These are phyloP conservation scores for Phyllosticta capitalensis DNA, from an alignment of 2,329 filamentous ascomycete species.

Conservation along the genomic window DNA sequence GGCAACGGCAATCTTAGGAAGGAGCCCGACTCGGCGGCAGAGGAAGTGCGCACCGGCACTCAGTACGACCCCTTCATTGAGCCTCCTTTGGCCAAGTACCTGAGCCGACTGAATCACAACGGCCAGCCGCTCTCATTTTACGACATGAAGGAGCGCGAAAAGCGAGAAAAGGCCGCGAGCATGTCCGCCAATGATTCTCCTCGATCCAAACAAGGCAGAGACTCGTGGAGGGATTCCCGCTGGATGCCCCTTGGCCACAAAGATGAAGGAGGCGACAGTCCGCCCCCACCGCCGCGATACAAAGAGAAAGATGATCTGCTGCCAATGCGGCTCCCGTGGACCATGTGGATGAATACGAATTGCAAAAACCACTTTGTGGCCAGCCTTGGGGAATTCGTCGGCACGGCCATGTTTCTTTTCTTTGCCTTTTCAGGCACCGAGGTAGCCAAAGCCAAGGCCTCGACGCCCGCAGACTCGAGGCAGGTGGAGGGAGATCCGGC, in stretches of 20 bases:
- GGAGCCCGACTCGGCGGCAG: neutral
- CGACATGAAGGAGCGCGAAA: constrained; percentile 5
- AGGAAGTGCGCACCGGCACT: neutral
- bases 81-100: neutral
- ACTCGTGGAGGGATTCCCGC: constrained; percentile 6
- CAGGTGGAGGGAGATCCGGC: constrained; percentile 26
- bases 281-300: neutral
- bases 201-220: neutral
- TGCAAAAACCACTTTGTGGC: constrained; percentile 23
- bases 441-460: constrained; percentile 36
- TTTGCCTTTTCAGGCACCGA: constrained; percentile 31
- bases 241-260: constrained; percentile 2
- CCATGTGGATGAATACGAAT: constrained; percentile 28
- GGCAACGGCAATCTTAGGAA: neutral
- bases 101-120: neutral
- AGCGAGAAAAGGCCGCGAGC: constrained; percentile 2
- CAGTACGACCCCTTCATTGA: neutral
- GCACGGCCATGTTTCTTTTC: constrained; percentile 10
- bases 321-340: constrained; percentile 24
- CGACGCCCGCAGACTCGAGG: constrained; percentile 25
- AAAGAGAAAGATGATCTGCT: constrained; percentile 2
- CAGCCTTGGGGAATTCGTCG: constrained; percentile 8
- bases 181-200: neutral
- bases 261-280: neutral
- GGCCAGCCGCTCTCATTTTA: constrained; percentile 5